Evolutionary conservation across 768 basidiomycete genomes (phyloP).

Genomic region (Rhodotorula babjevae): DNA sequence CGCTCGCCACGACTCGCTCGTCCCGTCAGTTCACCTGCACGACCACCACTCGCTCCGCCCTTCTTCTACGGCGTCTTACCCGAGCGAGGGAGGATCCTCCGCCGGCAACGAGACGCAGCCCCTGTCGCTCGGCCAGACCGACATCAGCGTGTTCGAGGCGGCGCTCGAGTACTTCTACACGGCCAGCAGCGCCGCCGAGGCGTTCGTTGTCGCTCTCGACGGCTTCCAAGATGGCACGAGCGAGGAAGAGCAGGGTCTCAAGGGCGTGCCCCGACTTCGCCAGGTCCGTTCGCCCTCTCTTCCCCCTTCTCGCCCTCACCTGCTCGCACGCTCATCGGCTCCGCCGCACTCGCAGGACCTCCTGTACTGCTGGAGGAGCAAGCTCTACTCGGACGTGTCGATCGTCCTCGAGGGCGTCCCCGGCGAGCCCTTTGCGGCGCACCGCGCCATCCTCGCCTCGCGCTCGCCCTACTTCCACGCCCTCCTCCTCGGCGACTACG

Average conservation of each 20-base stretch:
- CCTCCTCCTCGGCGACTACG: constrained; percentile 65
- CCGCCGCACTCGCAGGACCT: constrained; percentile 55
- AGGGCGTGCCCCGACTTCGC: constrained; percentile 74
- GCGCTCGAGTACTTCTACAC: constrained; percentile 95
- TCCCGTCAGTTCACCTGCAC: too few relatives aligned
- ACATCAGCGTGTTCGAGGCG: constrained; percentile 75
- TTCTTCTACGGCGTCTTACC: neutral
- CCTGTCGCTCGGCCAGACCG: constrained; percentile 46
- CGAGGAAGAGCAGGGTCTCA: constrained; percentile 53
- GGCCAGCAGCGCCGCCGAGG: constrained; percentile 71
- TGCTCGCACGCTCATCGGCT: too few relatives aligned
- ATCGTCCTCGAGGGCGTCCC: constrained; percentile 55
- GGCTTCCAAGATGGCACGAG: constrained; percentile 47
- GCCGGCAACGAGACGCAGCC: neutral
- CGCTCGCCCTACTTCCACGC: constrained; percentile 81
- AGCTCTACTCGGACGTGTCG: constrained; percentile 85
- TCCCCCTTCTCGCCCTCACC: neutral
- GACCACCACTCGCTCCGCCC: neutral
- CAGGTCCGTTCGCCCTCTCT: constrained; percentile 48
- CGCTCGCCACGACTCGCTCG: neutral
- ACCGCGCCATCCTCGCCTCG: constrained; percentile 86
- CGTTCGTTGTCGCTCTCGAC: constrained; percentile 83
- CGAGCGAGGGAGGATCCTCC: neutral
- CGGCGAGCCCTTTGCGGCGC: constrained; percentile 64
- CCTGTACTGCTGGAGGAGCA: constrained; percentile 93